Base-by-base conservation (phyloP, 768 basidiomycete genomes). In the Agrocybe chaxingu region DNA sequence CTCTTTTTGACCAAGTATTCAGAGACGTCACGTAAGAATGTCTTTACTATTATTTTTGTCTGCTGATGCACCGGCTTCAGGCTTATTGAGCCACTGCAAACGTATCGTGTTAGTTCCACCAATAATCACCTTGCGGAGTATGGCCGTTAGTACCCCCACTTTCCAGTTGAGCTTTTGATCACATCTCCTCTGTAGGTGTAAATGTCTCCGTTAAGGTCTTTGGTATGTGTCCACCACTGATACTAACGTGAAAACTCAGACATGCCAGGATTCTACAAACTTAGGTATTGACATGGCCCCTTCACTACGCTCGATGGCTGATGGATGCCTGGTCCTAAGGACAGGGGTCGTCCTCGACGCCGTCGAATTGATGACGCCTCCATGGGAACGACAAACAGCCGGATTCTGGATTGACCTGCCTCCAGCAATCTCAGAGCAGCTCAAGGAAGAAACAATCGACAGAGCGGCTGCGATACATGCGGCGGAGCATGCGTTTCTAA, bases 371-470 rank as follows among this genome's bases (percentile, higher is more conserved):
- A 82, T 90, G 37, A 89, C 84, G 3, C 86, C 87, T 0, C 78
- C 88, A 3, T 94, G 85, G 78, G 78, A 85, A 54, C 81, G 82
- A 18, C 79, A 84, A 50, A 81, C 86, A 1, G 82, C 78, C 1
- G 92, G 92, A 24, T 70, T 77, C 49, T 94, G 92, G 92, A 70
- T 94, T 19, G 88, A 94, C 59, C 70, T 93, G 1, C 85, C 89
- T 0, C 70, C 68, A 19, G 32, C 63, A 0, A 70, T 80, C 16
- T 64, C 92, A 42, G 62, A 73, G 5, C 61, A 84, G n/a, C 71
- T 92, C 62, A 66, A 67, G 9, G 53, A 56, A 8, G 82, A 84
- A 55, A 70, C 67, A 4, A 76, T 91, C 37, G 80, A 84, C 51
- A 76, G 82, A 0, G 89, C 92, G 0, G 92, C 81, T 43, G 87